Evolutionary conservation across 768 basidiomycete species (phyloP).

Genomic region (Tylopilus intermedius): DNA sequence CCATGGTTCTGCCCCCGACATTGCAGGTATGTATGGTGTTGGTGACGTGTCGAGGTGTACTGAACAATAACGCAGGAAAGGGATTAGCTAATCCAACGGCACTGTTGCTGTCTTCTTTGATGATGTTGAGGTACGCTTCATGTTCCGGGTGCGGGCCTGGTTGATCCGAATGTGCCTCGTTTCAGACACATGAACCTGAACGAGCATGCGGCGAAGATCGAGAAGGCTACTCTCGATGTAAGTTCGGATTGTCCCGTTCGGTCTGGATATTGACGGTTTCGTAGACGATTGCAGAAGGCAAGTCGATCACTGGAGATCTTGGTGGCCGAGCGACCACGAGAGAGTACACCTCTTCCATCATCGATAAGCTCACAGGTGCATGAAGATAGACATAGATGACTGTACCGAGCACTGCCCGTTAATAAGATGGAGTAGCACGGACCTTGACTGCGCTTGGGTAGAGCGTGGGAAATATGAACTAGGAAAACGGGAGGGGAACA

Average conservation of each 20-base stretch:
- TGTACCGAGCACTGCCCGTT: background rate
- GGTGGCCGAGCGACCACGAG: constrained; percentile 88
- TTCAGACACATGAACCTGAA: constrained; percentile 87
- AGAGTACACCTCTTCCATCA: constrained; percentile 88
- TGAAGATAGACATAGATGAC: constrained; percentile 18
- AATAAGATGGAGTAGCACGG: background rate
- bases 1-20: constrained; percentile 99
- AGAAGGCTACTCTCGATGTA: constrained; percentile 85
- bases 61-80: constrained; percentile 49
- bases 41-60: background rate
- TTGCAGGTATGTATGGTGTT: constrained; percentile 60
- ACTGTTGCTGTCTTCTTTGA: constrained; percentile 85
- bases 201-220: constrained; percentile 82
- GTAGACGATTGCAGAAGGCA: constrained; percentile 96
- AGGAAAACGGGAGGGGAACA: constrained; percentile 14
- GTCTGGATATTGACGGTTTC: constrained; percentile 7
- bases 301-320: constrained; percentile 89
- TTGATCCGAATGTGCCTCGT: constrained; percentile 23
- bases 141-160: constrained; percentile 9
- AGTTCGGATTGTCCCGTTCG: constrained; percentile 28
- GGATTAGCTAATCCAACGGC: constrained; percentile 99
- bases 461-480: constrained; percentile 25
- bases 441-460: constrained; percentile 8
- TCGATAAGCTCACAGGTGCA: constrained; percentile 52
- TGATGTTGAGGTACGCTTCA: constrained; percentile 85